These are phyloP conservation scores for Fusarium dlaminii DNA, from an alignment of 2,329 filamentous ascomycete genomes.

Conservation along the genomic window DNA sequence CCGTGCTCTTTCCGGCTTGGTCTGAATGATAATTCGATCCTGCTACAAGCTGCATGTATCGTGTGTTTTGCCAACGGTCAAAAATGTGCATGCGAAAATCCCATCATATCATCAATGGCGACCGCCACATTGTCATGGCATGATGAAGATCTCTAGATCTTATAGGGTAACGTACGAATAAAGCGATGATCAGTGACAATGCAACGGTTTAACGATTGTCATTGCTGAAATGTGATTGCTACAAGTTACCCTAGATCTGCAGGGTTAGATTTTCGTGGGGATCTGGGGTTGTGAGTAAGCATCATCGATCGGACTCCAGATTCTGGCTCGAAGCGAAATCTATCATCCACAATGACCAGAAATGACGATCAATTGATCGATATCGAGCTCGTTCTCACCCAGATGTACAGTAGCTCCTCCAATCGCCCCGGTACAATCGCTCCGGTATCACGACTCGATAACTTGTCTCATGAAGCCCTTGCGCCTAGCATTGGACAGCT, in stretches of 20 bases:
- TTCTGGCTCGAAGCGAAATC: background rate
- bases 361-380: background rate
- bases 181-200: background rate
- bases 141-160: background rate
- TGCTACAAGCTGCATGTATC: background rate
- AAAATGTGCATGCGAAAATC: background rate
- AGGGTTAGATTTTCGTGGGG: background rate
- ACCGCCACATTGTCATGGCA: background rate
- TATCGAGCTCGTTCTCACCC: accelerated
- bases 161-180: background rate
- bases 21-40: background rate
- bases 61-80: background rate
- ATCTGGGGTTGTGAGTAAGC: background rate
- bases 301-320: background rate
- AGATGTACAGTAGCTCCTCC: background rate
- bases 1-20: background rate
- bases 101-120: background rate
- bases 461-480: background rate
- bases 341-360: background rate
- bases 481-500: background rate
- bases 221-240: background rate
- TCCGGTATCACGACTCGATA: no score
- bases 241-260: constrained; percentile 9
- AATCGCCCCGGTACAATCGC: background rate
- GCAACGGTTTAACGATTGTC: background rate